Evolutionary conservation across 805 yeast species (phyloP).

Genomic region (Ogataea neopini): DNA sequence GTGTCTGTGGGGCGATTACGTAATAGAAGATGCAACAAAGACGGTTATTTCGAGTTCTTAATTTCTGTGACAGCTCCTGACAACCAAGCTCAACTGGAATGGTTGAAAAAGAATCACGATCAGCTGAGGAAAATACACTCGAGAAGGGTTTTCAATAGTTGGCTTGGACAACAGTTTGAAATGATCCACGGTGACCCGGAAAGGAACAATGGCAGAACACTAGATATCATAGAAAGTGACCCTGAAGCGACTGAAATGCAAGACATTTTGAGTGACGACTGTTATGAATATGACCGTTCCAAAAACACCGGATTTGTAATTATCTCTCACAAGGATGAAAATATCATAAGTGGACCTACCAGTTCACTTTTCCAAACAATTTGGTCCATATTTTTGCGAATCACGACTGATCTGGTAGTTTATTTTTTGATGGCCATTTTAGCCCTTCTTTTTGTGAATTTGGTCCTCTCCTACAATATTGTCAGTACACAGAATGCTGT

Average conservation of each 20-base stretch:
- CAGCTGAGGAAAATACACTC: conserved; percentile 13
- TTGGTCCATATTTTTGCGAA: neutral
- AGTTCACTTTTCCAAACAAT: neutral
- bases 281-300: conserved; percentile 5
- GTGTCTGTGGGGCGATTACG: conserved; percentile 9
- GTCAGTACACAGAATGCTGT: conserved; percentile 10
- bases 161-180: conserved; percentile 20
- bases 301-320: neutral
- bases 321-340: neutral
- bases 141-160: conserved; percentile 14
- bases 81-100: conserved; percentile 19
- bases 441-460: neutral
- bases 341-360: neutral
- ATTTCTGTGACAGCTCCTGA: conserved; percentile 13
- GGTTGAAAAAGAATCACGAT: conserved; percentile 14
- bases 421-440: conserved; percentile 1
- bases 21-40: conserved; percentile 6
- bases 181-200: conserved; percentile 3
- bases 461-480: neutral
- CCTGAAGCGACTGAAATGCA: conserved; percentile 3
- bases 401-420: neutral
- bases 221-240: neutral
- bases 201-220: neutral
- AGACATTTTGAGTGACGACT: conserved; percentile 18
- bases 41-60: conserved; percentile 14